phyloP scores from a whole-genome alignment of 805 yeast genomes.

The Wickerhamiella allomyrinae region DNA sequence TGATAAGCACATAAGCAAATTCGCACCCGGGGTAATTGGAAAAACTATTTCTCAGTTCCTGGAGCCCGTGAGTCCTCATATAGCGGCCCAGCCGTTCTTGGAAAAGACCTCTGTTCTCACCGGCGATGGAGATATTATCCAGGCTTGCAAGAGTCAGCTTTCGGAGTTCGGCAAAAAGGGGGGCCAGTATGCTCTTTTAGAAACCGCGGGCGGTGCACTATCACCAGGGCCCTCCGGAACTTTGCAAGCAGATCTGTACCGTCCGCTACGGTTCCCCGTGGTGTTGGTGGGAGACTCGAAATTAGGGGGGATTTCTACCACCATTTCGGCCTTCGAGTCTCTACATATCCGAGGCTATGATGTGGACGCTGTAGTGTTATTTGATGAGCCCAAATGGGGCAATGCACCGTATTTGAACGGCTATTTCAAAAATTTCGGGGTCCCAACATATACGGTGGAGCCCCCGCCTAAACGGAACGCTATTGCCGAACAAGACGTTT shows the following conservation, averaged over 20 bases:
- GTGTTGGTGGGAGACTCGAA: not conserved
- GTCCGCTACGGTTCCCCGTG: not conserved
- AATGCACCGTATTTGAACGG: not conserved
- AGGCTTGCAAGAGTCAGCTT: not conserved
- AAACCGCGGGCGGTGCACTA: not conserved
- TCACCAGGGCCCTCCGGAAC: not conserved
- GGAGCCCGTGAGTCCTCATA: not conserved
- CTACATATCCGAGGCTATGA: not conserved
- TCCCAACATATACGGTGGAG: not conserved
- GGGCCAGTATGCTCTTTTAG: not conserved
- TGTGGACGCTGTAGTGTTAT: not conserved
- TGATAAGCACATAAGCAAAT: not conserved
- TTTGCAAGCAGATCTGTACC: not conserved
- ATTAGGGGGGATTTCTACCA: not conserved
- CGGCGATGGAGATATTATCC: not conserved
- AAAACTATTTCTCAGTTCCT: not conserved
- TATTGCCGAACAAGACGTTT: not conserved
- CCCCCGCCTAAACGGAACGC: not conserved
- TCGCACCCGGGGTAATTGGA: not conserved
- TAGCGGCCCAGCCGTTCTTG: not conserved
- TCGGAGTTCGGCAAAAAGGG: not conserved
- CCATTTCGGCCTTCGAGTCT: not conserved
- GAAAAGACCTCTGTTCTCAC: not conserved
- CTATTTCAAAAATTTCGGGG: not conserved
- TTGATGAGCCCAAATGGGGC: not conserved